A percentile compares a stretch with the other conserved stretches of the same genome.
Evolutionary conservation across 495 filamentous ascomycete species (phyloP).

Genomic region (Neurospora intermedia): DNA sequence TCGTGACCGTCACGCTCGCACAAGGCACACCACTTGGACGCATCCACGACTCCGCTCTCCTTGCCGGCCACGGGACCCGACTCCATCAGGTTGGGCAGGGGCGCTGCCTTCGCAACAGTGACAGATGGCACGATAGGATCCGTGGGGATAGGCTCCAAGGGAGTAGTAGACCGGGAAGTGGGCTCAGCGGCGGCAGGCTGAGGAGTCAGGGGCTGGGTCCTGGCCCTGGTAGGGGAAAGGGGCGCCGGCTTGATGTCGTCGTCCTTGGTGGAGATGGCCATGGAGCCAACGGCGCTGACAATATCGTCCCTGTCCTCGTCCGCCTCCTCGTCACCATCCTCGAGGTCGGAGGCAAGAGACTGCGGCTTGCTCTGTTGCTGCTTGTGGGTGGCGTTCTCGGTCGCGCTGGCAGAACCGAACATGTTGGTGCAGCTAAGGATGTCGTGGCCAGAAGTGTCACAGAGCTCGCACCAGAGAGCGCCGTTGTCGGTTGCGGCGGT

Average conservation of each 20-base stretch:
- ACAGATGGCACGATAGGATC: neutral
- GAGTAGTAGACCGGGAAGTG: slow-evolving; percentile 2
- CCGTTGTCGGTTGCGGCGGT: slow-evolving; percentile 63
- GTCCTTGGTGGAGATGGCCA: slow-evolving; percentile 25
- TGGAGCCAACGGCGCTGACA: slow-evolving; percentile 33
- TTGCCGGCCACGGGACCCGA: slow-evolving; percentile 73
- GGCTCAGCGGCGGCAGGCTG: slow-evolving; percentile 34
- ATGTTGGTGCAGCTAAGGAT: slow-evolving; percentile 88
- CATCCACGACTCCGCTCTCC: slow-evolving; percentile 66
- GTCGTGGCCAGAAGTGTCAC: slow-evolving; percentile 86
- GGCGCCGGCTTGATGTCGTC: slow-evolving; percentile 37
- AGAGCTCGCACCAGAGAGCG: slow-evolving; percentile 88
- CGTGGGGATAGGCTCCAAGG: neutral
- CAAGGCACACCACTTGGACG: slow-evolving; percentile 89
- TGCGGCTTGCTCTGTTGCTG: slow-evolving; percentile 16
- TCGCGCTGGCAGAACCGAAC: slow-evolving; percentile 38
- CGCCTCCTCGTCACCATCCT: neutral
- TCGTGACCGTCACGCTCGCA: slow-evolving; percentile 95
- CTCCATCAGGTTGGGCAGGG: slow-evolving; percentile 51
- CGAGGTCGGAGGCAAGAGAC: neutral
- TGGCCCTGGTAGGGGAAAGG: slow-evolving; percentile 38
- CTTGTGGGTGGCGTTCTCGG: slow-evolving; percentile 11
- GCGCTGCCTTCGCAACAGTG: slow-evolving; percentile 7
- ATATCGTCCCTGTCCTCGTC: slow-evolving; percentile 35
- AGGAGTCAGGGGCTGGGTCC: slow-evolving; percentile 34